Base-by-base conservation (phyloP, 495 filamentous ascomycete species). In the Aspergillus panamensis region DNA sequence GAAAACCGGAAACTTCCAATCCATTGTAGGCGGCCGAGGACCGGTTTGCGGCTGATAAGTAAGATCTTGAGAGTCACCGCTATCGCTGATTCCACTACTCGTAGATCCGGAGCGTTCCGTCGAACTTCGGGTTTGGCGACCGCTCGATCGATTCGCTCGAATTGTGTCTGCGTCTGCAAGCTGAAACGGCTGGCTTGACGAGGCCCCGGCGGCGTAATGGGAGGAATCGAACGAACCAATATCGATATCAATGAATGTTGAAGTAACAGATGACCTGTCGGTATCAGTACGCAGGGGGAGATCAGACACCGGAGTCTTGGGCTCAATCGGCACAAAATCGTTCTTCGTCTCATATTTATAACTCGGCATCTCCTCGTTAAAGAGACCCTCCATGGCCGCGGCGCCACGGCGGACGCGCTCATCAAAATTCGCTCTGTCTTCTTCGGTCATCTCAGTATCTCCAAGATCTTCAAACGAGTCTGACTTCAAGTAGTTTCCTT, bases 111-210 rank as follows among this genome's bases (percentile, higher is more conserved):
- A 71, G 39, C 64, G 68, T 12, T 76, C 76, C 31, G 68, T 71
- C 6, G 72, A 76, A 52, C 68, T 73, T 17, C 70, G 72, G 32
- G 68, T 64, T 39, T 67, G 62, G 13, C 67, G 72, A 50, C 72
- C 56, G 63, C 73, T 78, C 10, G 71, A 74, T 17, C 78, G 68
- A 51, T 77, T 80, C 10, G 79, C 79, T 31, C 73, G 75, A 48
- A 81, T 79, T 16, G 79, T 81, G 51, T 78, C 70, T 14, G 78
- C 77, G 54, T 80, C 73, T 2, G 76, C 77, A 17, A 81, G 66
- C 48, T 80, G 76, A 55, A 81, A 78, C 14, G 73, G 75, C 35
- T 78, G 77, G 9, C 69, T 67, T 8, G 71, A 65, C 33, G 72
- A 69, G 8, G 74, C 62, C 6, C 72, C 77, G n/a, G 75, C 74